phyloP scores from a whole-genome alignment of 2,329 filamentous ascomycete genomes.

The Alternaria sp. region DNA sequence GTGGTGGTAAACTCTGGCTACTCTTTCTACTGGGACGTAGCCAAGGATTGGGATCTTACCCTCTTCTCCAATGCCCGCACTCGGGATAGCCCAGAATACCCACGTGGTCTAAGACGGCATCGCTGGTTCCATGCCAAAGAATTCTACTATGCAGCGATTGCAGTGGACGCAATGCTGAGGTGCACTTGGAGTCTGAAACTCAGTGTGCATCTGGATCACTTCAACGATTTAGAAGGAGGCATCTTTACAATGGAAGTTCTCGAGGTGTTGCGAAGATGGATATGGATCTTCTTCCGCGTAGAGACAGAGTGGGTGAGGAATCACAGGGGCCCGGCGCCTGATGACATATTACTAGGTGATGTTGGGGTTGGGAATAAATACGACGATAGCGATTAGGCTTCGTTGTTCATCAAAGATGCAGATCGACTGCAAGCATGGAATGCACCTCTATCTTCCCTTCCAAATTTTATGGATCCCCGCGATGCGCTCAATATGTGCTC shows the following conservation, averaged over 20 bases:
- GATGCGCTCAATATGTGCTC: neutral
- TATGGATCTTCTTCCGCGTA: constrained; percentile 96
- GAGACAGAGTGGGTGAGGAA: constrained; percentile 85
- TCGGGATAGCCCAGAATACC: constrained; percentile 68
- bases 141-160: constrained; percentile 83
- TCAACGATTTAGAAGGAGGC: constrained; percentile 85
- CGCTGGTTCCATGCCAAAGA: constrained; percentile 74
- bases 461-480: neutral
- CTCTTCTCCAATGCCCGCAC: constrained; percentile 70
- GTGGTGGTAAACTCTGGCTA: constrained; percentile 86
- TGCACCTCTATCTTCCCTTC: neutral
- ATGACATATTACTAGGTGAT: constrained; percentile 78
- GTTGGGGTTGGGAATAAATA: constrained; percentile 64
- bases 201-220: constrained; percentile 78
- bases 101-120: constrained; percentile 77
- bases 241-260: constrained; percentile 87
- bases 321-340: constrained; percentile 62
- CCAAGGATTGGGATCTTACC: constrained; percentile 95
- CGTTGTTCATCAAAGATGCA: neutral
- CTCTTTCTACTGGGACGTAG: constrained; percentile 98
- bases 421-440: neutral
- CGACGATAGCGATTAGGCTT: constrained; percentile 60
- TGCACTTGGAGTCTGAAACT: constrained; percentile 94
- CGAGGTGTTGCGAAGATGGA: constrained; percentile 87
- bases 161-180: constrained; percentile 78